Conservation (phyloP, 106 monocot species). For the Dioscorea zingiberensis region DNA sequence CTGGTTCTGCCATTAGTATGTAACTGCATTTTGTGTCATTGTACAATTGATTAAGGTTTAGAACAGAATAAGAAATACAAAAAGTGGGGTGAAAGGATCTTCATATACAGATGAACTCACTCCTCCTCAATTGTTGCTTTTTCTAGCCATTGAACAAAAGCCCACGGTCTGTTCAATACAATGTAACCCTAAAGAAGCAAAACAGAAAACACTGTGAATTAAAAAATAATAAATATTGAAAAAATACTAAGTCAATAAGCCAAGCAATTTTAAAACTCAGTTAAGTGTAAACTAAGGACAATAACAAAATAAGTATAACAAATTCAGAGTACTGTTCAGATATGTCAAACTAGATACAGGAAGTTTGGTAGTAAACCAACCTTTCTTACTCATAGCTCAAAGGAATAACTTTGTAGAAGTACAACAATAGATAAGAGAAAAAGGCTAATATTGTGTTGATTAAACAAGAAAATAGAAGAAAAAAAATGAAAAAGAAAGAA, state of each 20-base stretch:
- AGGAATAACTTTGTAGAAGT: too few species aligned
- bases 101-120: slow-evolving; percentile 29
- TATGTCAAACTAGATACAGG: too few species aligned
- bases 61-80: neutral
- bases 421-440: too few species aligned
- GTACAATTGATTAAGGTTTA: neutral
- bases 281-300: too few species aligned
- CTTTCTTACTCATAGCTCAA: too few species aligned
- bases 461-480: neutral
- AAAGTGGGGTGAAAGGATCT: neutral
- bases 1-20: slow-evolving; percentile 91
- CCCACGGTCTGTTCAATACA: slow-evolving; percentile 96
- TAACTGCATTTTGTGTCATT: slow-evolving; percentile 41
- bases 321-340: too few species aligned
- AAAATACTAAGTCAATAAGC: too few species aligned
- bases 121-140: slow-evolving; percentile 83
- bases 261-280: too few species aligned
- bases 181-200: slow-evolving; percentile 61
- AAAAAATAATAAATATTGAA: neutral
- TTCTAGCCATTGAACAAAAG: slow-evolving; percentile 91
- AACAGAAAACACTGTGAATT: neutral
- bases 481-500: neutral
- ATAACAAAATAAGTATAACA: too few species aligned
- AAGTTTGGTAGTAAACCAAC: too few species aligned
- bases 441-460: too few species aligned